These are phyloP conservation scores for Cryphonectria japonica DNA, from an alignment of 2,329 filamentous ascomycete species.

Conservation along the genomic window DNA sequence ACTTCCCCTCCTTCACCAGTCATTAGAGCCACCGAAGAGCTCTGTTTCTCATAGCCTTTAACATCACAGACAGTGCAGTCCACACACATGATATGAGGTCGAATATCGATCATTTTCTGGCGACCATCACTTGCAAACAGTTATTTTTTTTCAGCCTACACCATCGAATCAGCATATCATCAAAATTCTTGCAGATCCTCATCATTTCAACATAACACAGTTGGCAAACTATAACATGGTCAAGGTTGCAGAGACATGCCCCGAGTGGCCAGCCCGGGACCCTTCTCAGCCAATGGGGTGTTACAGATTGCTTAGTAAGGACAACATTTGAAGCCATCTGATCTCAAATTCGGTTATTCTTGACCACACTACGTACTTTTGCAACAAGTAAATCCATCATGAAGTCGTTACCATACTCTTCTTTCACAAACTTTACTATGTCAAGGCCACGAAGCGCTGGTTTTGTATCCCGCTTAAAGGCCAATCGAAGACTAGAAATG, in stretches of 20 bases:
- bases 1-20: background rate
- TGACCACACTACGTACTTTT: background rate
- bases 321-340: background rate
- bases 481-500: background rate
- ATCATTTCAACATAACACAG: background rate
- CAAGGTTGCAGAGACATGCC: background rate
- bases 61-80: background rate
- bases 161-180: background rate
- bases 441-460: constrained; percentile 67
- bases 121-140: background rate
- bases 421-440: constrained; percentile 45
- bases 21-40: background rate
- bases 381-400: constrained; percentile 25
- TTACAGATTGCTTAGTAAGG: constrained; percentile 22
- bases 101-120: background rate
- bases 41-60: background rate
- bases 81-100: background rate
- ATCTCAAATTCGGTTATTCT: background rate
- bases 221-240: background rate
- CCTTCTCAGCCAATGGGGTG: constrained; percentile 18
- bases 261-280: background rate
- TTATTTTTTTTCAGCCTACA: background rate
- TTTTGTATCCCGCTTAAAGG: constrained; percentile 45
- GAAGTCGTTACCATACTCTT: constrained; percentile 32
- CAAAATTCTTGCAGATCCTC: background rate